Percentiles rank a stretch among this genome's conserved stretches.
Evolutionary conservation across 306 rosid genomes (phyloP).

Genomic region (Trifolium dubium): DNA sequence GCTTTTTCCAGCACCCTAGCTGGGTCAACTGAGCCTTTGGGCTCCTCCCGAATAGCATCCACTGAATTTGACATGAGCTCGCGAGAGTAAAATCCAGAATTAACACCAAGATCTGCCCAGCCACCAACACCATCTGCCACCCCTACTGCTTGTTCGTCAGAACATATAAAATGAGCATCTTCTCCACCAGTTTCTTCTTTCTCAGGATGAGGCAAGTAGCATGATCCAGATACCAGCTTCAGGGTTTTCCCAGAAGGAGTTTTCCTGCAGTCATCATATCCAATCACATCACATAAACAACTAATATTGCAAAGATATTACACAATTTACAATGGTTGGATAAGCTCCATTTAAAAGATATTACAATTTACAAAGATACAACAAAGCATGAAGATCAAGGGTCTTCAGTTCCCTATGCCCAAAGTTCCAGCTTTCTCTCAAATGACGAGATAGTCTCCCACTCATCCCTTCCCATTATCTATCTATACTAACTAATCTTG

Average conservation of each 20-base stretch:
- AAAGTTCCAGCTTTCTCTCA: not conserved
- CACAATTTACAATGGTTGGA: not conserved
- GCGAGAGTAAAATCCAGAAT: conserved; percentile 87
- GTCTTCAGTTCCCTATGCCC: not conserved
- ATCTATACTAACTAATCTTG: not conserved
- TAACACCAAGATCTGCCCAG: conserved; percentile 93
- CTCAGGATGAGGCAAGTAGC: conserved; percentile 95
- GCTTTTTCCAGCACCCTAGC: conserved; percentile 96
- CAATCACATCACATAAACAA: conserved; percentile 35
- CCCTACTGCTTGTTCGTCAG: conserved; percentile 90
- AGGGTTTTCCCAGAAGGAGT: conserved; percentile 60
- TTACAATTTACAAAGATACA: not conserved
- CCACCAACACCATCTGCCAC: conserved; percentile 99
- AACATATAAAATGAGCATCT: conserved; percentile 97
- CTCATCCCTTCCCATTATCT: not conserved
- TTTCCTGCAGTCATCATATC: conserved; percentile 62
- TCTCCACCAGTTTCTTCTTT: conserved; percentile 99
- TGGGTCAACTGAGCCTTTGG: conserved; percentile 93
- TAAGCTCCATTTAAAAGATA: not conserved
- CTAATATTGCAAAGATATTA: conserved; percentile 17
- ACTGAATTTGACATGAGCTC: conserved; percentile 96
- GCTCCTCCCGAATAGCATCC: conserved; percentile 83
- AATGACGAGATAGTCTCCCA: not conserved
- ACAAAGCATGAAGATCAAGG: not conserved
- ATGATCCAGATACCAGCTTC: conserved; percentile 82